These are phyloP conservation scores for Lentithecium fluviatile DNA, from an alignment of 495 filamentous ascomycete species.

Conservation along the genomic window DNA sequence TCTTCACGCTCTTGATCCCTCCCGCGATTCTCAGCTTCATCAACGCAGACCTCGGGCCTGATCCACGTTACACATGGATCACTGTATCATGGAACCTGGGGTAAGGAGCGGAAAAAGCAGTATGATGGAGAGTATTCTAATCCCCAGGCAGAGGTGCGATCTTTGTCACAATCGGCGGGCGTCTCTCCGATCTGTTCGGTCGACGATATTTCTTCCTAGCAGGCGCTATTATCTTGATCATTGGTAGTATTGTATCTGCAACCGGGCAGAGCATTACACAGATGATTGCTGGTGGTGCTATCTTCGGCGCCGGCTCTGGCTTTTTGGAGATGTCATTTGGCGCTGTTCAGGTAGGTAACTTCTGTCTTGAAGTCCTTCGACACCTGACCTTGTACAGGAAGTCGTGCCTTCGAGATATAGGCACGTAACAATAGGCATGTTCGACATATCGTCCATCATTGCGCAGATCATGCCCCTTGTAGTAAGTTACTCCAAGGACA, in stretches of 20 bases:
- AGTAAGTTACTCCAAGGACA: no score
- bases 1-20: constrained; percentile 33
- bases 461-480: constrained; percentile 32
- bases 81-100: constrained; percentile 35
- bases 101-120: no score
- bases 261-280: constrained; percentile 29
- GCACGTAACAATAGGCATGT: constrained; percentile 31
- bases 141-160: constrained; percentile 33
- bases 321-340: constrained; percentile 34
- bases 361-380: background rate
- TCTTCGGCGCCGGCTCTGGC: constrained; percentile 33
- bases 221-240: constrained; percentile 22
- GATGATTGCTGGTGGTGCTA: constrained; percentile 35
- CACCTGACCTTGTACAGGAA: constrained; percentile 10
- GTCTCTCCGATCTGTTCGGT: constrained; percentile 33
- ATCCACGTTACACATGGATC: constrained; percentile 35
- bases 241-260: constrained; percentile 32
- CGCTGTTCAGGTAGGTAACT: constrained; percentile 26
- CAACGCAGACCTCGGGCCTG: constrained; percentile 32
- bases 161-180: constrained; percentile 33
- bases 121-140: no score
- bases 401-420: constrained; percentile 30
- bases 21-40: constrained; percentile 30
- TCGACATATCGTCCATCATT: constrained; percentile 29
- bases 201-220: constrained; percentile 32